Base-by-base conservation (phyloP, 768 basidiomycete species). In the Lactarius indigo region DNA sequence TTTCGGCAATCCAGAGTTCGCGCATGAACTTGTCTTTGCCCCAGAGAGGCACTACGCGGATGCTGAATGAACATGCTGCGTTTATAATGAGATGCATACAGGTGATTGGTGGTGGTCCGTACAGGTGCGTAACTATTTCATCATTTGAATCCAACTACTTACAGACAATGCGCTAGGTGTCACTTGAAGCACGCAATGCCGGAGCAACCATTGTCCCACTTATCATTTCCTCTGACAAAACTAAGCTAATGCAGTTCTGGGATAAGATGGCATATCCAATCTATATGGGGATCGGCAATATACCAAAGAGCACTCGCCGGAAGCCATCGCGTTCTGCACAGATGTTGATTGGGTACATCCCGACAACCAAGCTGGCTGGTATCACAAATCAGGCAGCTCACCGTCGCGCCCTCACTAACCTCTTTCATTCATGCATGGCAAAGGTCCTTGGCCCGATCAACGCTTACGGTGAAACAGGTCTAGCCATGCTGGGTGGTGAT, bases 231-330 rank as follows among this genome's bases (percentile, higher is more conserved):
- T n/a, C 44, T 4, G n/a, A 47, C 44, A 47, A 47, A 12, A 47
- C 44, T 0, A 20, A 10, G 10, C 44, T 47, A 9, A 64, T 65
- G 0, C 13, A 62, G 1, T 71, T 71, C 28, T 17, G 58, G 0
- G 52, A 50, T 31, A 71, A 71, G 15, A 20, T 31, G 0, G 70
- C 68, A 3, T 71, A 71, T 57, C 68, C 70, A 9, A 55, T 71
- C 0, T 71, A 69, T 33, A 2, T 71, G 1, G 66, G 65, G 1
- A 65, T 71, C 17, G 65, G 70, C 20, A 71, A 71, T 23, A 37
- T 56, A 69, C 73, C 20, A 52, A 72, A 61, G 70, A 72, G 9
- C 9, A n/a, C n/a, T 12, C 10, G n/a, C n/a, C n/a, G n/a, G 2
- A 47, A 47, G 10, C 44, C 44, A 2, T 47, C 10, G 8, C 44